phyloP scores from a whole-genome alignment of 2,329 filamentous ascomycete genomes.

The Blastomyces parvus region DNA sequence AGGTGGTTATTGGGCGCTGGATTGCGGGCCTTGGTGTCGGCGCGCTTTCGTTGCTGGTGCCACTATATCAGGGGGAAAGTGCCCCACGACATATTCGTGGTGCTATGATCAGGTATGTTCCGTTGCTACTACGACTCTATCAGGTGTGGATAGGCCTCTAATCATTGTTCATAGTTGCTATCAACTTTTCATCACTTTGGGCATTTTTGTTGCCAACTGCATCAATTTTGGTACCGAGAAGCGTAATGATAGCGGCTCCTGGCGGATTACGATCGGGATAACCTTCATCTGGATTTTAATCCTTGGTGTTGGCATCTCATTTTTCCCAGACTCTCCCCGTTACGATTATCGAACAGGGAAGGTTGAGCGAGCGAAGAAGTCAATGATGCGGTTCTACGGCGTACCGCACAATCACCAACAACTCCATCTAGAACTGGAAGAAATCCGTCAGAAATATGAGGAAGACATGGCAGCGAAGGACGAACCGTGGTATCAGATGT shows the following conservation, averaged over 20 bases:
- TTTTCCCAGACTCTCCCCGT: constrained; percentile 50
- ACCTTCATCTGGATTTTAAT: constrained; percentile 50
- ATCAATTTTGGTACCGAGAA: constrained; percentile 41
- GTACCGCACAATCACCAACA: constrained; percentile 47
- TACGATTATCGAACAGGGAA: constrained; percentile 49
- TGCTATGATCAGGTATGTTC: constrained; percentile 33
- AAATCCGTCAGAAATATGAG: constrained; percentile 52
- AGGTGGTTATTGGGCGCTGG: constrained; percentile 39
- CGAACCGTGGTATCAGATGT: constrained; percentile 36
- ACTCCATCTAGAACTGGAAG: constrained; percentile 46
- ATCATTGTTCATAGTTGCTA: constrained; percentile 29
- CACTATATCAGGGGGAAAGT: constrained; percentile 41
- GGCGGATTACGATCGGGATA: constrained; percentile 47
- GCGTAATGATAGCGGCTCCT: constrained; percentile 36
- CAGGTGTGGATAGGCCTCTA: background rate
- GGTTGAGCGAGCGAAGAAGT: constrained; percentile 42
- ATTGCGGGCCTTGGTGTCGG: constrained; percentile 41
- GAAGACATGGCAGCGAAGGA: constrained; percentile 40
- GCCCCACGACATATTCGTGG: constrained; percentile 40
- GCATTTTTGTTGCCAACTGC: constrained; percentile 41
- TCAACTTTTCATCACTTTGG: constrained; percentile 43
- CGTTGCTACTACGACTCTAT: background rate
- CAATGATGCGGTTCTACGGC: constrained; percentile 48
- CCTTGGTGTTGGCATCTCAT: constrained; percentile 46
- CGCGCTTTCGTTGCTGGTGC: constrained; percentile 39